A percentile compares a stretch with the other conserved stretches of the same genome.
Evolutionary conservation across 2,329 filamentous ascomycete genomes (phyloP).

Genomic region (Neonectria magnoliae): DNA sequence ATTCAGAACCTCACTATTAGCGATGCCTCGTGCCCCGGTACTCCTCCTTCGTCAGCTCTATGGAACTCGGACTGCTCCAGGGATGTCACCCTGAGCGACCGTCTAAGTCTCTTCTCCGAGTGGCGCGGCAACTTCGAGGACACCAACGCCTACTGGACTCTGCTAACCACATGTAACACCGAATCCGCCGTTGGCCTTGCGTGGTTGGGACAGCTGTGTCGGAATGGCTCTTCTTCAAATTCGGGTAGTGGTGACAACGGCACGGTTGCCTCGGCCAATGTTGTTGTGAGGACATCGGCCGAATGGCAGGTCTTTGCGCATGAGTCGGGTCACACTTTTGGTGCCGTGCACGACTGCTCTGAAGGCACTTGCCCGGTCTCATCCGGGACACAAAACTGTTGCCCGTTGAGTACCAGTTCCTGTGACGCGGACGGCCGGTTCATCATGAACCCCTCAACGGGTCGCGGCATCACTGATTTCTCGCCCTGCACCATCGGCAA

Average conservation of each 20-base stretch:
- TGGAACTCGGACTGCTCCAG: conserved; percentile 85
- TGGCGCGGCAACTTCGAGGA: conserved; percentile 86
- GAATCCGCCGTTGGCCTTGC: conserved; percentile 88
- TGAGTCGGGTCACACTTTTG: conserved; percentile 93
- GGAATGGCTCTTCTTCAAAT: conserved; percentile 65
- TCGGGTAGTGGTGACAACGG: conserved; percentile 64
- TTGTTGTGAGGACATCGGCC: conserved; percentile 82
- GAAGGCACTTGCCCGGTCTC: conserved; percentile 73
- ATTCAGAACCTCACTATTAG: conserved; percentile 86
- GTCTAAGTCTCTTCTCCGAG: conserved; percentile 85
- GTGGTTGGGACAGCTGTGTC: conserved; percentile 91
- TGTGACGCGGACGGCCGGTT: conserved; percentile 84
- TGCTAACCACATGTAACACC: conserved; percentile 84
- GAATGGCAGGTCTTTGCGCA: conserved; percentile 98
- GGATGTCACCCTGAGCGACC: conserved; percentile 73
- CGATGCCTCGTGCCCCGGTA: conserved; percentile 77
- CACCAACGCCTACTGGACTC: conserved; percentile 91
- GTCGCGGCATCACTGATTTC: conserved; percentile 77
- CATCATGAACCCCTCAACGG: conserved; percentile 97
- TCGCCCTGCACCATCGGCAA: conserved; percentile 92
- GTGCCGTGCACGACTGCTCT: conserved; percentile 93
- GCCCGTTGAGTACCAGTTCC: conserved; percentile 72
- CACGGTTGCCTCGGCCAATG: conserved; percentile 85
- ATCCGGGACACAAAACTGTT: conserved; percentile 70
- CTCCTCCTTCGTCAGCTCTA: conserved; percentile 71